A percentile compares a stretch with the other conserved stretches of the same genome.
Conservation (phyloP, 2,329 filamentous ascomycete species). For the Stylonectria norvegica region DNA sequence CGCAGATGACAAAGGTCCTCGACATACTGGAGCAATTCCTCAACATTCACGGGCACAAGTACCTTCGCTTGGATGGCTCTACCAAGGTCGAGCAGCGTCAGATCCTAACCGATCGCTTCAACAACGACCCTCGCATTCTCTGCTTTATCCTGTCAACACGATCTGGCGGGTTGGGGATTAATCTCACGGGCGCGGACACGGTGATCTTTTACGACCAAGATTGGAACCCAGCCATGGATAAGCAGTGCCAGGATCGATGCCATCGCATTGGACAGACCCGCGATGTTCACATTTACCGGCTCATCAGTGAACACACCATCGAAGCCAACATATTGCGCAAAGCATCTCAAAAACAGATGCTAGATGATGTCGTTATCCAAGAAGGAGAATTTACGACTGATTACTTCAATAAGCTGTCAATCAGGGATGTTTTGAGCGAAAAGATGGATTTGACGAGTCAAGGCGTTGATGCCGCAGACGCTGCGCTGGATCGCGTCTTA, state of each 20-base stretch:
- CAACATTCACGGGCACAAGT: constrained; percentile 96
- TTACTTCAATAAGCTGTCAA: constrained; percentile 79
- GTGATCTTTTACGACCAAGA: constrained; percentile 99
- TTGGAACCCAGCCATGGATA: constrained; percentile 99
- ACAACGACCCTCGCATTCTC: constrained; percentile 85
- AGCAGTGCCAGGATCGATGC: constrained; percentile 95
- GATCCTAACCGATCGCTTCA: constrained; percentile 94
- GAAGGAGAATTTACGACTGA: constrained; percentile 98
- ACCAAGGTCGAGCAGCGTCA: constrained; percentile 96
- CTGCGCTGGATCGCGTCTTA: constrained; percentile 82
- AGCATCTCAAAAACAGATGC: constrained; percentile 93
- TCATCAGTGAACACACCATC: constrained; percentile 90
- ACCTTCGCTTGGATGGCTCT: constrained; percentile 91
- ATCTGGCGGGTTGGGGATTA: constrained; percentile 92
- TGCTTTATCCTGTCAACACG: constrained; percentile 94
- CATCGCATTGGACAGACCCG: constrained; percentile 97
- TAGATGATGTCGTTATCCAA: constrained; percentile 97
- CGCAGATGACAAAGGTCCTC: constrained; percentile 98
- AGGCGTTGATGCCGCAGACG: constrained; percentile 68
- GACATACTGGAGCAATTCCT: constrained; percentile 97
- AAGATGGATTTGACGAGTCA: constrained; percentile 47
- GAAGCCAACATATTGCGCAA: constrained; percentile 97
- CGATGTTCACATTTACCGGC: constrained; percentile 95
- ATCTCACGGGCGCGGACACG: constrained; percentile 91
- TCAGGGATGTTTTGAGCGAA: constrained; percentile 64